Percentiles rank a stretch among this genome's conserved stretches.
phyloP scores from a whole-genome alignment of 192 early-diverging fungal species.

The Backusella psychrophila region DNA sequence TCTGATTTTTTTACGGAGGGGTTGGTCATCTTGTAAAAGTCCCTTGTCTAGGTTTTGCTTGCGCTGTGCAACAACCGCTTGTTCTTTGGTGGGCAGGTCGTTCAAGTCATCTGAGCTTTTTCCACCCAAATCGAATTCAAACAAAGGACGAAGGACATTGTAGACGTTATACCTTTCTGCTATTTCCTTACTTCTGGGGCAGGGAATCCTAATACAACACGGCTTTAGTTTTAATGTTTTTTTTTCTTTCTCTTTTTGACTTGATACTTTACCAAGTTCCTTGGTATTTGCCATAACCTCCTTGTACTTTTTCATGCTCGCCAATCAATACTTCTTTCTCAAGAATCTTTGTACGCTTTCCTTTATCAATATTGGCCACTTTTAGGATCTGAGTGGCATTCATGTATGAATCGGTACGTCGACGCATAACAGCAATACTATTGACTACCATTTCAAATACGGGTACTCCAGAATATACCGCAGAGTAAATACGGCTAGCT shows the following conservation, averaged over 20 bases:
- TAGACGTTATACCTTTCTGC: constrained; percentile 79
- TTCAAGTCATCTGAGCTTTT: not conserved
- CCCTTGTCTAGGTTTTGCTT: constrained; percentile 2
- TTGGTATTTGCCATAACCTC: constrained; percentile 95
- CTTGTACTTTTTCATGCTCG: constrained; percentile 91
- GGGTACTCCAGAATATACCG: constrained; percentile 63
- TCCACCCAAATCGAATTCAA: constrained; percentile 66
- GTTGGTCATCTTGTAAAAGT: not conserved
- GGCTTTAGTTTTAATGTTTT: too few relatives aligned
- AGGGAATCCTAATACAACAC: constrained; percentile 70
- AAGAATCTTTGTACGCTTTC: constrained; percentile 82
- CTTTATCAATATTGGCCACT: constrained; percentile 84
- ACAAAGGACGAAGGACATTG: constrained; percentile 66
- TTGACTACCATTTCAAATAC: constrained; percentile 79
- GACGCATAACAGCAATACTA: constrained; percentile 74
- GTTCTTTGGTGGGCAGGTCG: constrained; percentile 27
- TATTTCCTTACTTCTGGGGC: constrained; percentile 74
- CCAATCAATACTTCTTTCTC: constrained; percentile 80
- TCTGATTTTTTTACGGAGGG: constrained; percentile 10
- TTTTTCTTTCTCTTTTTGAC: too few relatives aligned
- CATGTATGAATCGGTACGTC: constrained; percentile 76
- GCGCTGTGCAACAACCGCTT: constrained; percentile 7
- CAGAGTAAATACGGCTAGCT: constrained; percentile 43
- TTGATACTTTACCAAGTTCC: constrained; percentile 66
- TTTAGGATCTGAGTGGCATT: constrained; percentile 96